Evolutionary conservation across 1,284 basidiomycete species (phyloP), one percentile per base, ranked within the genome.

Genomic region (Tilletia walkeri): DNA sequence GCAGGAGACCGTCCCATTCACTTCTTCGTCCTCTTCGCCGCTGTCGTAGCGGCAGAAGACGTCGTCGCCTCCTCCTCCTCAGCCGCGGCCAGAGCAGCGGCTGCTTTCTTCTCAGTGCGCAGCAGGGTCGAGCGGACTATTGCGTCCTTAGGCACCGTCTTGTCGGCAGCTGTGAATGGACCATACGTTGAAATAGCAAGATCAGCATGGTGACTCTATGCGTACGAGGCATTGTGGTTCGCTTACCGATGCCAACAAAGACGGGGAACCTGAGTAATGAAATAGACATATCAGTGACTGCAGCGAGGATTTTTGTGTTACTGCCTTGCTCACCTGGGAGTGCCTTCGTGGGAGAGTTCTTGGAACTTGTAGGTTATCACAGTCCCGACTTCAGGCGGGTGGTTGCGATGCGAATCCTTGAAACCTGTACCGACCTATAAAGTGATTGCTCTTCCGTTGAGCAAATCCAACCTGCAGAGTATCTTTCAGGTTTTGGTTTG

Each of bases 351-450:
- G 1, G 88, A 89, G 54, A 90, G 83, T 78, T 90, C 89, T 75
- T 89, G 89, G 82, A 90, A 90, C 41, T 88, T 85, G 81, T 90
- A 90, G 0, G 85, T 86, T 70, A 90, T 87, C 74, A 90, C 88
- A 1, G 86, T 82, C 2, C 89, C 89, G 59, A 90, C 81, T 75
- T 87, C 86, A 0, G 79, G 80, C 5, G 80, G 79, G 24, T 79
- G 66, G 9, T 74, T 69, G 2, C 82, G 74, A 61, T 74, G 68
- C 1, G 71, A 65, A 56, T 79, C 76, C 12, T 76, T 77, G 63
- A 83, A 76, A 6, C 82, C 82, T 0, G 80, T 77, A 2, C 80
- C 82, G 24, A 63, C 59, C 59, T 63, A 38, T 7, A 10, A 45
- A 45, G 14, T 45, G 38, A 63, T 5, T 67, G 30, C 41, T 36